Conservation (phyloP, 495 filamentous ascomycete species). For the Neurospora sp. region DNA sequence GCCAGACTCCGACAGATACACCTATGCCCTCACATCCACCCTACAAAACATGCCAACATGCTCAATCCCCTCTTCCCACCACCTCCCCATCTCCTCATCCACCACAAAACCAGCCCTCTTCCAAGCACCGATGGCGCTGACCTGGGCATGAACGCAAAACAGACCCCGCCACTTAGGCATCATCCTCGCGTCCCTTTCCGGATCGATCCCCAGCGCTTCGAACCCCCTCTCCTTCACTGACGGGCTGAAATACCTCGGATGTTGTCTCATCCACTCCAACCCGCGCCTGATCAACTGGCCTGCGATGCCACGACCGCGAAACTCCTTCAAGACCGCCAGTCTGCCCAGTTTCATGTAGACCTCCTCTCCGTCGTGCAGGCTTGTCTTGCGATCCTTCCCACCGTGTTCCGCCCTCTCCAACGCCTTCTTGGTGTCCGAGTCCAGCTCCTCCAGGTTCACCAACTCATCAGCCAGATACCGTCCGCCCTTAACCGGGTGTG, state of each 20-base stretch:
- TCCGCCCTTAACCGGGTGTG: slow-evolving; percentile 42
- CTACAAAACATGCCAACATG: slow-evolving; percentile 71
- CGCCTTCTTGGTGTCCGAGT: neutral
- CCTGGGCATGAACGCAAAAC: slow-evolving; percentile 66
- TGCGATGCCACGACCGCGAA: slow-evolving; percentile 53
- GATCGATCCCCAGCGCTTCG: slow-evolving; percentile 22
- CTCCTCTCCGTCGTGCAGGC: slow-evolving; percentile 48
- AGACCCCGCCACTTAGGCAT: slow-evolving; percentile 55
- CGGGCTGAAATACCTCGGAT: slow-evolving; percentile 45
- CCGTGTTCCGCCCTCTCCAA: neutral
- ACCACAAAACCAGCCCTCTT: slow-evolving; percentile 54
- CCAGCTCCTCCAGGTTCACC: slow-evolving; percentile 1
- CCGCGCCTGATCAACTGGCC: slow-evolving; percentile 52
- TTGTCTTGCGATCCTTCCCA: slow-evolving; percentile 28
- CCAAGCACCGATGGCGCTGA: slow-evolving; percentile 50
- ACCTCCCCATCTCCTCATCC: slow-evolving; percentile 62
- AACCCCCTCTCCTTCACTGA: slow-evolving; percentile 34
- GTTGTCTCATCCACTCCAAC: slow-evolving; percentile 47
- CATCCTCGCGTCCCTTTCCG: slow-evolving; percentile 9
- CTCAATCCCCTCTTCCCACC: slow-evolving; percentile 75
- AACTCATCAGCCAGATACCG: slow-evolving; percentile 28
- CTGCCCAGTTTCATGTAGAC: slow-evolving; percentile 71
- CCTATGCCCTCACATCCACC: slow-evolving; percentile 13
- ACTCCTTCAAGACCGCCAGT: slow-evolving; percentile 54
- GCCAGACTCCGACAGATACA: neutral